Conservation (phyloP, 1,139 yeast species). For the Debaryomycetaceae sp. region DNA sequence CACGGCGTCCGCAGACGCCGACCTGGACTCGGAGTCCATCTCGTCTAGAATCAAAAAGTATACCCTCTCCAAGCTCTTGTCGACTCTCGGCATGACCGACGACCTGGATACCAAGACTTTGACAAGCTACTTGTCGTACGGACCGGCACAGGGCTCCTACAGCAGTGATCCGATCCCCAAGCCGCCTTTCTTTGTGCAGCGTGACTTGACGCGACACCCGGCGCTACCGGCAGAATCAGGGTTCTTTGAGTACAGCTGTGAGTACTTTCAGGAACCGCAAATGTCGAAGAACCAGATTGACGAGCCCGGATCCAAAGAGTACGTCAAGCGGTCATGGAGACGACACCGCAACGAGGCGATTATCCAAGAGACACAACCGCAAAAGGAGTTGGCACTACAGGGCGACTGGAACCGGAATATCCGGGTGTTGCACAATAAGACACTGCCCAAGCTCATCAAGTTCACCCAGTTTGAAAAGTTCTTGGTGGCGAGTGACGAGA, state of each 20-base stretch:
- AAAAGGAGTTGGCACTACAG: slow-evolving; percentile 68
- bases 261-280: slow-evolving; percentile 94
- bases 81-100: slow-evolving; percentile 31
- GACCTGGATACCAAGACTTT: slow-evolving; percentile 30
- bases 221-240: slow-evolving; percentile 58
- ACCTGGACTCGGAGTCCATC: slow-evolving; percentile 24
- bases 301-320: slow-evolving; percentile 88
- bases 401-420: slow-evolving; percentile 77
- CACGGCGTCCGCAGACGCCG: slow-evolving; percentile 12
- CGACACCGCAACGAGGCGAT: slow-evolving; percentile 79
- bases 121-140: slow-evolving; percentile 25
- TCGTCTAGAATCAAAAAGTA: slow-evolving; percentile 28
- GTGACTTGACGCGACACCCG: slow-evolving; percentile 27
- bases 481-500: slow-evolving; percentile 72
- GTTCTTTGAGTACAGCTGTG: slow-evolving; percentile 81
- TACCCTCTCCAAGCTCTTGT: slow-evolving; percentile 33
- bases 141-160: slow-evolving; percentile 35
- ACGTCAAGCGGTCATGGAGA: slow-evolving; percentile 79
- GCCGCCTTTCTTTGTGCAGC: slow-evolving; percentile 39
- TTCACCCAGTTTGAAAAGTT: slow-evolving; percentile 90
- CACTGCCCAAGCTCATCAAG: slow-evolving; percentile 68
- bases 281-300: slow-evolving; percentile 80
- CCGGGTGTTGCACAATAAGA: slow-evolving; percentile 55
- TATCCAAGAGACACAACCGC: slow-evolving; percentile 82
- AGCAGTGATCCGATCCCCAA: slow-evolving; percentile 41